These are phyloP conservation scores for Diversispora epigaea DNA, from an alignment of 192 early-diverging fungal species.

Conservation along the genomic window DNA sequence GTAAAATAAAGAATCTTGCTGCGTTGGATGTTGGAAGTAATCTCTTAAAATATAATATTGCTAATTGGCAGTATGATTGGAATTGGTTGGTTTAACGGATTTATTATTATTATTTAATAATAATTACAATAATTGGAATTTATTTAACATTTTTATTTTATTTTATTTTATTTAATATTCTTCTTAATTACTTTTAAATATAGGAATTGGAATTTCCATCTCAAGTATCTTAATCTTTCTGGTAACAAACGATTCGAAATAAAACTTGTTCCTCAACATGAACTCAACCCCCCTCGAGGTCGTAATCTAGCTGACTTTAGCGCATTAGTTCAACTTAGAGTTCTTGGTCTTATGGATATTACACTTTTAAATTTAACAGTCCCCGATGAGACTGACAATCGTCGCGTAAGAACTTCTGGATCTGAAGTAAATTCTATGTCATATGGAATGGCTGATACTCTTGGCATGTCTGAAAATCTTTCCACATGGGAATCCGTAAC, in stretches of 20 bases:
- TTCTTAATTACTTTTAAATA: neutral
- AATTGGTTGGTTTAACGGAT: slow-evolving; percentile 62
- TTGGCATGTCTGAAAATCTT: slow-evolving; percentile 68
- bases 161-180: too few relatives aligned
- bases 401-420: slow-evolving; percentile 80
- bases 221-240: slow-evolving; percentile 87
- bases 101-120: too few relatives aligned
- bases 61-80: slow-evolving; percentile 96
- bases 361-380: slow-evolving; percentile 74
- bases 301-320: slow-evolving; percentile 75
- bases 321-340: slow-evolving; percentile 71
- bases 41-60: slow-evolving; percentile 86
- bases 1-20: slow-evolving; percentile 74
- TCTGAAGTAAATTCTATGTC: slow-evolving; percentile 79
- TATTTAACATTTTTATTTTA: too few relatives aligned
- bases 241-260: slow-evolving; percentile 89
- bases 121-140: too few relatives aligned
- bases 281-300: slow-evolving; percentile 38
- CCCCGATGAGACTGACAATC: slow-evolving; percentile 79
- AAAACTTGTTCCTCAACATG: slow-evolving; percentile 59
- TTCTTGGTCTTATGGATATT: slow-evolving; percentile 89
- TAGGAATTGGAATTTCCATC: slow-evolving; percentile 85
- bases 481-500: slow-evolving; percentile 85
- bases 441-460: slow-evolving; percentile 84
- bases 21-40: slow-evolving; percentile 89